Conservation (phyloP, 2,329 filamentous ascomycete species). For the Arthrobotrys megalospora region DNA sequence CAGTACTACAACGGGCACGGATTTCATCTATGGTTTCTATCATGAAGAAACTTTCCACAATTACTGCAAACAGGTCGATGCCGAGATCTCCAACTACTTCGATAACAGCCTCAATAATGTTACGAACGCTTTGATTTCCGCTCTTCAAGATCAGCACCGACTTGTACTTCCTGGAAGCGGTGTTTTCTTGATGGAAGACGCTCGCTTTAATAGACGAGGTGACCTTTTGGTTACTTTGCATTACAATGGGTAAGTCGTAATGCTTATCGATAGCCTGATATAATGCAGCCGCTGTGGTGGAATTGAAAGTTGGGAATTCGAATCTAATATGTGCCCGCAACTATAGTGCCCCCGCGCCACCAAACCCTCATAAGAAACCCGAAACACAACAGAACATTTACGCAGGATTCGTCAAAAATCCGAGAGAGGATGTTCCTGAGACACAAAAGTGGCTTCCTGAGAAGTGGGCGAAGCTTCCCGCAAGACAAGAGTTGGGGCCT, state of each 20-base stretch:
- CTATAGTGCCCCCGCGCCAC: neutral
- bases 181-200: neutral
- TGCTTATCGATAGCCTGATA: neutral
- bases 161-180: conserved; percentile 3
- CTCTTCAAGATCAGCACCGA: neutral
- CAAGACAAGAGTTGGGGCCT: neutral
- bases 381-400: neutral
- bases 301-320: neutral
- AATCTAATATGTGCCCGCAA: too few species aligned
- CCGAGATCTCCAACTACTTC: neutral
- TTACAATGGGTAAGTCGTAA: conserved; percentile 3
- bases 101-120: neutral
- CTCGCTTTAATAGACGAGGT: neutral
- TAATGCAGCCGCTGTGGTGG: neutral
- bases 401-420: neutral
- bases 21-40: conserved; percentile 15
- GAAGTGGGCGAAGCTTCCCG: conserved; percentile 8
- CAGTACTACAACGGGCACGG: neutral
- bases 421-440: neutral
- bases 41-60: neutral
- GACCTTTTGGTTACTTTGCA: neutral
- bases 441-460: neutral
- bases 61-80: neutral
- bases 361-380: neutral
- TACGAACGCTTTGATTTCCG: conserved; percentile 6